Percentiles rank a stretch among this genome's conserved stretches.
These are phyloP conservation scores for Umbelopsis sp. DNA, from an alignment of 371 early-diverging fungal genomes.

Conservation along the genomic window DNA sequence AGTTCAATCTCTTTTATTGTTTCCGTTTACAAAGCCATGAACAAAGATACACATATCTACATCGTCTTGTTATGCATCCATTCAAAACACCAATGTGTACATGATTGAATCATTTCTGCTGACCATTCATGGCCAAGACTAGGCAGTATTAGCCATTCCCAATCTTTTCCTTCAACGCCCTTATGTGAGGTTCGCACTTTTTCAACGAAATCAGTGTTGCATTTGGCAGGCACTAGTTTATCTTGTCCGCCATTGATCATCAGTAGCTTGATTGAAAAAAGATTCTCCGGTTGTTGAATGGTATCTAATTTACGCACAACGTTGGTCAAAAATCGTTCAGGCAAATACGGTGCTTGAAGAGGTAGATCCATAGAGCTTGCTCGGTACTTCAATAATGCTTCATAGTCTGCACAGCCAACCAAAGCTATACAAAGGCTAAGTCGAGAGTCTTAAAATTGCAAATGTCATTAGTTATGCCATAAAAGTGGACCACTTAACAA, in stretches of 20 bases:
- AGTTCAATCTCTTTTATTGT: not conserved
- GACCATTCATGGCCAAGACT: constrained; percentile 46
- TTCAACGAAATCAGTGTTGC: constrained; percentile 29
- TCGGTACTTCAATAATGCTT: constrained; percentile 1
- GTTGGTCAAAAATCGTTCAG: constrained; percentile 28
- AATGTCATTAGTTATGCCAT: not conserved
- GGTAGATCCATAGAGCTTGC: not conserved
- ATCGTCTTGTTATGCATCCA: constrained; percentile 33
- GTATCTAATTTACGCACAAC: constrained; percentile 20
- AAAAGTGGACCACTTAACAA: not conserved
- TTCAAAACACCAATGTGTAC: constrained; percentile 33
- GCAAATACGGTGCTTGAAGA: constrained; percentile 24
- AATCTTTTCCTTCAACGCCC: constrained; percentile 35
- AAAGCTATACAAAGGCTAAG: constrained; percentile 1
- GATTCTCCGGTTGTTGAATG: constrained; percentile 24
- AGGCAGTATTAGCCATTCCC: constrained; percentile 35
- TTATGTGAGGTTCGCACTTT: constrained; percentile 24
- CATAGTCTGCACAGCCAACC: constrained; percentile 11
- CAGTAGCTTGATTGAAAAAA: constrained; percentile 35
- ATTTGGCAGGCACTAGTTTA: constrained; percentile 32
- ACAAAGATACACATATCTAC: not conserved
- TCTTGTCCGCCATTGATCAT: constrained; percentile 44
- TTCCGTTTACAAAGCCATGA: not conserved
- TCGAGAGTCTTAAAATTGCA: not conserved
- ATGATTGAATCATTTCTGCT: constrained; percentile 33